Evolutionary conservation across 441 rosid species (phyloP).

Genomic region (Eugenia klotzschiana): DNA sequence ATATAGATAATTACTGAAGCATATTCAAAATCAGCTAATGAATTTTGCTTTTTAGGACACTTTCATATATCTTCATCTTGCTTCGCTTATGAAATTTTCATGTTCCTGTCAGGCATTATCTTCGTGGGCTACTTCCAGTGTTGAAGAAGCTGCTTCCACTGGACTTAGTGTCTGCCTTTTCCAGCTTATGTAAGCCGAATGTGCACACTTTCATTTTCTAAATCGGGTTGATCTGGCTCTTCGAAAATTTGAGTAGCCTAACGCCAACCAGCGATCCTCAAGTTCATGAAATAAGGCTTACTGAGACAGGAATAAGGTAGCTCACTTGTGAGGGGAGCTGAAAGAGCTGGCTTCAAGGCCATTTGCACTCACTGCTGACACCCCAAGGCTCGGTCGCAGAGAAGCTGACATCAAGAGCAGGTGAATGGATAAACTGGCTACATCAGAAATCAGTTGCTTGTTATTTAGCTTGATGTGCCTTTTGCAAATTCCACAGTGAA

Average conservation of each 20-base stretch:
- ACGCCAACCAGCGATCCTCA: background rate
- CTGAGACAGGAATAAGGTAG: slow-evolving; percentile 72
- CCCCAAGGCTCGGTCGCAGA: slow-evolving; percentile 93
- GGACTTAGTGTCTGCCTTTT: slow-evolving; percentile 86
- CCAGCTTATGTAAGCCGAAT: slow-evolving; percentile 71
- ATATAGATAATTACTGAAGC: background rate
- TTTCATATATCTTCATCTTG: background rate
- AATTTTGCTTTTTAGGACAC: background rate
- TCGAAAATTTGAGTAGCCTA: background rate
- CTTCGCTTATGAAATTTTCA: background rate
- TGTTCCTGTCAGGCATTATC: slow-evolving; percentile 50
- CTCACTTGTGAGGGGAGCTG: slow-evolving; percentile 90
- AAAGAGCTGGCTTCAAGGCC: slow-evolving; percentile 90
- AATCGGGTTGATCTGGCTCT: background rate
- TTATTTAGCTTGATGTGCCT: background rate
- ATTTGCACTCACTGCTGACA: slow-evolving; percentile 95
- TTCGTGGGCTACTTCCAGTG: slow-evolving; percentile 83
- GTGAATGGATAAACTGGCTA: slow-evolving; percentile 12
- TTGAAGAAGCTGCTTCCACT: slow-evolving; percentile 90
- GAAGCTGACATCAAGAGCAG: slow-evolving; percentile 97
- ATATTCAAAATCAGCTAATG: background rate
- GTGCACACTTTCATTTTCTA: background rate
- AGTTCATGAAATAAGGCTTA: slow-evolving; percentile 29
- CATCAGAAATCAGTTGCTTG: background rate
- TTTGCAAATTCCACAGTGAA: background rate